Conservation (phyloP, 495 filamentous ascomycete species). For the Glonium stellatum region DNA sequence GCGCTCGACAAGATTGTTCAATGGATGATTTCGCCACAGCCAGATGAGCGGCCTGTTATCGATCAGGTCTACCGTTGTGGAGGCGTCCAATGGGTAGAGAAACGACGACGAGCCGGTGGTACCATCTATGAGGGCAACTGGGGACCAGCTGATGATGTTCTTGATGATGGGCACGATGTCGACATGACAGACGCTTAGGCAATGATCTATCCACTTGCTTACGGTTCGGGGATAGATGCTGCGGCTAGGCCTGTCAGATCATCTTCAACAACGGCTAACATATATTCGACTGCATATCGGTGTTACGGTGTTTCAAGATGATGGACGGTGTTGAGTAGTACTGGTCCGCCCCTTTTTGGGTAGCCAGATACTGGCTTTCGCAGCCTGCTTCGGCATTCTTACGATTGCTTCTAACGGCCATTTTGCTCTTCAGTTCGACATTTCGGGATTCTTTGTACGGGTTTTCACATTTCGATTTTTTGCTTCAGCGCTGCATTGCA, state of each 20-base stretch:
- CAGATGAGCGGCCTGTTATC: slow-evolving; percentile 64
- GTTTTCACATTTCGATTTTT: not conserved
- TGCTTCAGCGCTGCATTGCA: not conserved
- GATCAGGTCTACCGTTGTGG: slow-evolving; percentile 61
- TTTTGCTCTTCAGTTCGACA: not conserved
- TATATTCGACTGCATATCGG: not conserved
- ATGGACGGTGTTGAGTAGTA: not conserved
- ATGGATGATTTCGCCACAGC: slow-evolving; percentile 78
- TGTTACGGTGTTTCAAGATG: not conserved
- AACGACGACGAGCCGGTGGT: slow-evolving; percentile 70
- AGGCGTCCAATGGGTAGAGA: slow-evolving; percentile 68
- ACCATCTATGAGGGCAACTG: slow-evolving; percentile 93
- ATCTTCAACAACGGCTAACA: not conserved
- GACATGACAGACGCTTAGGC: slow-evolving; percentile 60
- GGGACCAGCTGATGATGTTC: slow-evolving; percentile 72
- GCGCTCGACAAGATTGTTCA: slow-evolving; percentile 78
- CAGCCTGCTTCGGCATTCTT: not conserved
- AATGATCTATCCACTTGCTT: not conserved
- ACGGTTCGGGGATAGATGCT: not conserved
- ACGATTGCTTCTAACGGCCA: not conserved
- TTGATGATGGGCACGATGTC: slow-evolving; percentile 51
- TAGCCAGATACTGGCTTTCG: not conserved
- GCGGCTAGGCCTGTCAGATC: not conserved
- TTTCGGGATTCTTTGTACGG: not conserved
- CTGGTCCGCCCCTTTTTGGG: not conserved